phyloP scores from a whole-genome alignment of 108 stramenopile species.

The Nitzschia putrida region DNA sequence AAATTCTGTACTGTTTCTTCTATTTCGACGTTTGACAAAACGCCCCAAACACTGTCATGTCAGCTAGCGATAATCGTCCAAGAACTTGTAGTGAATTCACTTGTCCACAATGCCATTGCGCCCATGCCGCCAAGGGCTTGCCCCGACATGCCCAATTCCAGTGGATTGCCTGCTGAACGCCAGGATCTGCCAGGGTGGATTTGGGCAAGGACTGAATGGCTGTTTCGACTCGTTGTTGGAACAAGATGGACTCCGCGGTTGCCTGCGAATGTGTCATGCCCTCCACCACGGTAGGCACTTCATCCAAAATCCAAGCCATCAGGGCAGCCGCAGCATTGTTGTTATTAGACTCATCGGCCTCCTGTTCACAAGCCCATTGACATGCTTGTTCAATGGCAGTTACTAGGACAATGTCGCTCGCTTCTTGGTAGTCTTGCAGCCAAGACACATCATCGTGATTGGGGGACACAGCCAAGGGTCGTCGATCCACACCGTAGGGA shows the following conservation, averaged over 20 bases:
- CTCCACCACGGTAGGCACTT: constrained; percentile 25
- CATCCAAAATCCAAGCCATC: constrained; percentile 25
- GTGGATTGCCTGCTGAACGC: constrained; percentile 19
- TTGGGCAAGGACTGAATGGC: constrained; percentile 16
- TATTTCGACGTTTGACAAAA: constrained; percentile 6
- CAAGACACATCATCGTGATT: not conserved
- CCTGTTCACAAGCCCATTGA: not conserved
- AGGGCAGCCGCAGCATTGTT: not conserved
- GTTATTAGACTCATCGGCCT: not conserved
- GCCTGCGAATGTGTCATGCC: not conserved
- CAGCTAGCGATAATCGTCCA: not conserved
- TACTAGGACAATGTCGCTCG: constrained; percentile 5
- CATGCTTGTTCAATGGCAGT: constrained; percentile 11
- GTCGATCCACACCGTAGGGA: constrained; percentile 33
- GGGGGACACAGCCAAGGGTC: not conserved
- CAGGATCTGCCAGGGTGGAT: constrained; percentile 1
- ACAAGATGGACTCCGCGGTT: not conserved
- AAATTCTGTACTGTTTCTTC: too few relatives aligned
- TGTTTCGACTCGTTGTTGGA: constrained; percentile 1
- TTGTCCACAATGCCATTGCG: constrained; percentile 8
- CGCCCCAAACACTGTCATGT: not conserved
- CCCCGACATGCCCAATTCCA: constrained; percentile 17
- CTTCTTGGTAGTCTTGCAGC: not conserved
- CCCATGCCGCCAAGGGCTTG: constrained; percentile 1
- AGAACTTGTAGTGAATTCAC: not conserved